phyloP scores from a whole-genome alignment of 305 asterid genomes.

The Withania somnifera region DNA sequence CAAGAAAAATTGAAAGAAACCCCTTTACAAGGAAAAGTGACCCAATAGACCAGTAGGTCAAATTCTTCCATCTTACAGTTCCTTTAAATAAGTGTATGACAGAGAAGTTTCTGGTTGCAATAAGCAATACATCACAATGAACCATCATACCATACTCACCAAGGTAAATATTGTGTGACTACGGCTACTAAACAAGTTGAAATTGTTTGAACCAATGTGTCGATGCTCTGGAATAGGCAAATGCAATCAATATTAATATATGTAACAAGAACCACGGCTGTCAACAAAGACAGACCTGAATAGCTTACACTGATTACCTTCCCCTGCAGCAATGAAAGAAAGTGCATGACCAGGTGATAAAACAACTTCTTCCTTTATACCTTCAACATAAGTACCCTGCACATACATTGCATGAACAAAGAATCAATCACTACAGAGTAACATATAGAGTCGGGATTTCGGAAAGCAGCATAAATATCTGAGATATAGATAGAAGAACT shows the following conservation, averaged over 20 bases:
- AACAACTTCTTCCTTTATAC: slow-evolving; percentile 97
- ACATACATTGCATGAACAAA: slow-evolving; percentile 12
- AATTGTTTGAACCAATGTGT: slow-evolving; percentile 96
- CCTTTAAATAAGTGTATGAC: neutral
- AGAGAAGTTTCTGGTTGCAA: neutral
- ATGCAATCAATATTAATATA: slow-evolving; percentile 12
- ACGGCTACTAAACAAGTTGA: slow-evolving; percentile 97
- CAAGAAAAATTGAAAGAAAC: neutral
- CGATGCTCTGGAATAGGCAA: slow-evolving; percentile 79
- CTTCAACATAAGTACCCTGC: slow-evolving; percentile 98
- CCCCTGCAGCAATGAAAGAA: slow-evolving; percentile 99
- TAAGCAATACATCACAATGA: neutral
- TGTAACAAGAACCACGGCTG: neutral
- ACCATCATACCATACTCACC: slow-evolving; percentile 35
- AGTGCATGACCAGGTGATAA: slow-evolving; percentile 99
- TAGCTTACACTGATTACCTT: slow-evolving; percentile 38
- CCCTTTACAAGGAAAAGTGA: neutral
- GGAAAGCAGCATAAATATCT: neutral
- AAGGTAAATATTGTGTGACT: slow-evolving; percentile 96
- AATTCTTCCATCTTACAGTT: neutral
- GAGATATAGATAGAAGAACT: too few relatives aligned
- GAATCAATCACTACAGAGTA: neutral
- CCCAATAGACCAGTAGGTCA: neutral
- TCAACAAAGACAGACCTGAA: neutral
- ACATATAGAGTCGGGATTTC: neutral